phyloP scores from a whole-genome alignment of 1,284 basidiomycete genomes.

The Cryptococcus sp. region DNA sequence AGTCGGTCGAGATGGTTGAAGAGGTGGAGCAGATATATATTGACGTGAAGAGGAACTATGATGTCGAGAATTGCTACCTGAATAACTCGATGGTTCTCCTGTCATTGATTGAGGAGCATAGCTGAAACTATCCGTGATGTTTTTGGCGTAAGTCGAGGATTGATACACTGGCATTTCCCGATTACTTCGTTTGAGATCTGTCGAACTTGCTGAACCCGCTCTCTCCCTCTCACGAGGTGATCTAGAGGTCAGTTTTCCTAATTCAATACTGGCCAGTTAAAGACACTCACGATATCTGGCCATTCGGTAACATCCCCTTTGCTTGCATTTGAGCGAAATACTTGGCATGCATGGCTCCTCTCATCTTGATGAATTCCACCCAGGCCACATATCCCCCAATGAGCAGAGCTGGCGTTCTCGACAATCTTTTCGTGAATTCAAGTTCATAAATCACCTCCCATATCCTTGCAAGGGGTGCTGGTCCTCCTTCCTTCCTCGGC shows the following conservation, averaged over 20 bases:
- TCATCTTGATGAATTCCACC: slow-evolving; percentile 57
- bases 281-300: too few species aligned
- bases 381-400: slow-evolving; percentile 82
- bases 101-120: slow-evolving; percentile 42
- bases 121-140: slow-evolving; percentile 40
- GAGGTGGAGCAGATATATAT: slow-evolving; percentile 13
- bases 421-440: slow-evolving; percentile 67
- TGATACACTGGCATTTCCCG: slow-evolving; percentile 38
- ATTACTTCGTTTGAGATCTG: slow-evolving; percentile 18
- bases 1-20: slow-evolving; percentile 6
- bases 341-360: slow-evolving; percentile 11
- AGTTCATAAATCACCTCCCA: slow-evolving; percentile 66
- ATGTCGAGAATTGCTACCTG: background rate
- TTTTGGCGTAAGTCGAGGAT: slow-evolving; percentile 36
- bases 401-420: slow-evolving; percentile 74
- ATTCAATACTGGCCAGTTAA: too few species aligned
- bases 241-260: slow-evolving; percentile 1
- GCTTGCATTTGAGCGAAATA: slow-evolving; percentile 1
- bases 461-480: slow-evolving; percentile 58
- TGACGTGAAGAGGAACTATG: background rate
- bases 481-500: slow-evolving; percentile 45
- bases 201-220: slow-evolving; percentile 3
- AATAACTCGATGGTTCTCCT: slow-evolving; percentile 23
- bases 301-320: background rate
- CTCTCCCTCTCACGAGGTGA: slow-evolving; percentile 2